These are phyloP conservation scores for Brassica cretica DNA, from an alignment of 345 rosid genomes.

Conservation along the genomic window DNA sequence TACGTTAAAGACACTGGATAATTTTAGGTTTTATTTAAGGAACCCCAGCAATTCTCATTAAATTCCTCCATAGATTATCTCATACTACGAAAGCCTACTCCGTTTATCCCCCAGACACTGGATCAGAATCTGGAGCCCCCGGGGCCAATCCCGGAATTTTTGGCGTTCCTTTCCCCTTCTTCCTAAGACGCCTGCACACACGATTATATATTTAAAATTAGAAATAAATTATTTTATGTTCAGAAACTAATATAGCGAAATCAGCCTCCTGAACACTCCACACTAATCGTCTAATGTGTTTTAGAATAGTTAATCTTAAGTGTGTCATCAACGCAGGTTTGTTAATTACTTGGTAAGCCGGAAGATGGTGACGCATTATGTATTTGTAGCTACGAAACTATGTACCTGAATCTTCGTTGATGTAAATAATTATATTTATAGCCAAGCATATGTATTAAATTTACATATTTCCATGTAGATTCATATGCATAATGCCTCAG, in stretches of 20 bases:
- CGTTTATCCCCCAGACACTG: constrained; percentile 5
- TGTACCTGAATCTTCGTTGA: neutral
- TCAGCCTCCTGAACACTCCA: neutral
- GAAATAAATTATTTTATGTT: neutral
- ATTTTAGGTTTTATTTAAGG: constrained; percentile 6
- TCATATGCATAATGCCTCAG: neutral
- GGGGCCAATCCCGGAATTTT: constrained; percentile 27
- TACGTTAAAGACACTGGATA: neutral
- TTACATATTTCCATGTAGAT: neutral
- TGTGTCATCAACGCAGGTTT: neutral
- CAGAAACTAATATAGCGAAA: neutral
- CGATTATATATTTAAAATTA: neutral
- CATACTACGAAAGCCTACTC: constrained; percentile 14
- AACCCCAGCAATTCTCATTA: neutral
- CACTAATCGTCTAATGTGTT: neutral
- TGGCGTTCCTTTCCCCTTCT: constrained; percentile 3
- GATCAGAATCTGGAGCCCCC: neutral
- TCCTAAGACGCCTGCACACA: constrained; percentile 7
- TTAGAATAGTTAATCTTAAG: neutral
- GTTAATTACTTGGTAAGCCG: neutral
- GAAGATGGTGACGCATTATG: neutral
- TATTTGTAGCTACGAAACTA: neutral
- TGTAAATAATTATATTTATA: neutral
- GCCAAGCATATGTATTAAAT: neutral
- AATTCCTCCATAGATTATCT: constrained; percentile 8